Conservation (phyloP, 805 yeast genomes). For the Maudiozyma turicensis region DNA sequence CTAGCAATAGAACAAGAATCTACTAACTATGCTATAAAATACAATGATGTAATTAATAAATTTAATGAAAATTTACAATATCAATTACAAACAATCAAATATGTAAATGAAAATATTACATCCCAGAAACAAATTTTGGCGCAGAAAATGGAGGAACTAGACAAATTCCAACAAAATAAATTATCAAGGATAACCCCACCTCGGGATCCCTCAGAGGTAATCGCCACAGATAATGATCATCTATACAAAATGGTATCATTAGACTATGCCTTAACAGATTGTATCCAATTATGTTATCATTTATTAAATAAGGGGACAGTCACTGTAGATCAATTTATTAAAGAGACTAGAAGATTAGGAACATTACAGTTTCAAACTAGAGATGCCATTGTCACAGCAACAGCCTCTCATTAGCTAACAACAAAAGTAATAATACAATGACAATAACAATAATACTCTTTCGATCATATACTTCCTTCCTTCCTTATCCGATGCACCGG, state of each 20-base stretch:
- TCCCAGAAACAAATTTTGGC: not conserved
- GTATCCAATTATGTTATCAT: constrained; percentile 40
- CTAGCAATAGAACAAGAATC: not conserved
- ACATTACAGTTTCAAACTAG: constrained; percentile 53
- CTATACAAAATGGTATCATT: constrained; percentile 42
- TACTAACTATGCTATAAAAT: not conserved
- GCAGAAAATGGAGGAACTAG: constrained; percentile 7
- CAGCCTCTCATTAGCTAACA: not conserved
- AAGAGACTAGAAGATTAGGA: constrained; percentile 44
- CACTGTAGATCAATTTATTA: constrained; percentile 21
- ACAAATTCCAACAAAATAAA: constrained; percentile 11
- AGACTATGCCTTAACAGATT: constrained; percentile 63
- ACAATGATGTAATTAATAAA: not conserved
- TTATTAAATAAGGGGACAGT: constrained; percentile 14
- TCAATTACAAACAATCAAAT: not conserved
- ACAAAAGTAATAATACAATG: not conserved
- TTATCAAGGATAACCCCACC: constrained; percentile 31
- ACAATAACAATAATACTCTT: not conserved
- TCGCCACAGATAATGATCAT: constrained; percentile 50
- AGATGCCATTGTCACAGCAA: constrained; percentile 13
- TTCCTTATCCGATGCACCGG: not conserved
- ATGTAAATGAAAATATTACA: not conserved
- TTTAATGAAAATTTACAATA: constrained; percentile 1
- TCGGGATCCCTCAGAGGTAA: constrained; percentile 10
- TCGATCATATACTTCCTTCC: no score